phyloP scores from a whole-genome alignment of 2,329 filamentous ascomycete species.

The Arthrobotrys iridis region DNA sequence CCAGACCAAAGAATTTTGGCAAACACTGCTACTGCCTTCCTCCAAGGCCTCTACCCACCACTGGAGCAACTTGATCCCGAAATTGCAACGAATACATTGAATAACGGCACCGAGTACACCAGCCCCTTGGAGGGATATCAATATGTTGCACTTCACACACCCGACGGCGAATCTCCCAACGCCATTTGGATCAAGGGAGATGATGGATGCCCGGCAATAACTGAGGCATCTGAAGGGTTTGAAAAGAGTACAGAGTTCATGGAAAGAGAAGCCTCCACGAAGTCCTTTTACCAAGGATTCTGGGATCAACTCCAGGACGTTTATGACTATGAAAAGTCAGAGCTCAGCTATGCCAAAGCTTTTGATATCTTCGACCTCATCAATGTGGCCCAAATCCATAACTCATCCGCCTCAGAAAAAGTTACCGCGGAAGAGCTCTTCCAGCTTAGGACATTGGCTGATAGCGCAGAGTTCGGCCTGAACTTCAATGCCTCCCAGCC shows the following conservation, averaged over 20 bases:
- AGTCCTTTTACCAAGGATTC: conserved; percentile 64
- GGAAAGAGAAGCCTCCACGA: conserved; percentile 66
- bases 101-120: conserved; percentile 74
- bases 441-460: conserved; percentile 77
- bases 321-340: conserved; percentile 59
- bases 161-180: conserved; percentile 69
- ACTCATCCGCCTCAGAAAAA: conserved; percentile 61
- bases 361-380: conserved; percentile 69
- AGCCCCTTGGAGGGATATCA: conserved; percentile 83
- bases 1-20: conserved; percentile 81
- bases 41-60: conserved; percentile 88
- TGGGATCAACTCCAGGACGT: conserved; percentile 66
- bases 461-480: conserved; percentile 77
- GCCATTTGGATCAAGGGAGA: conserved; percentile 70
- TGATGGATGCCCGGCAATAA: conserved; percentile 68
- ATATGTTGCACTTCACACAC: conserved; percentile 77
- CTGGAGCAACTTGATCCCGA: conserved; percentile 65
- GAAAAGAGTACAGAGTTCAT: conserved; percentile 64
- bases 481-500: conserved; percentile 64
- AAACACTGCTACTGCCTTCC: conserved; percentile 79
- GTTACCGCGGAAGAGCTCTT: conserved; percentile 69
- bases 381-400: conserved; percentile 67
- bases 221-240: conserved; percentile 69
- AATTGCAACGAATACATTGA: conserved; percentile 70
- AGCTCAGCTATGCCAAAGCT: conserved; percentile 66